phyloP scores from a whole-genome alignment of 371 early-diverging fungal genomes.

The Racocetra persica region DNA sequence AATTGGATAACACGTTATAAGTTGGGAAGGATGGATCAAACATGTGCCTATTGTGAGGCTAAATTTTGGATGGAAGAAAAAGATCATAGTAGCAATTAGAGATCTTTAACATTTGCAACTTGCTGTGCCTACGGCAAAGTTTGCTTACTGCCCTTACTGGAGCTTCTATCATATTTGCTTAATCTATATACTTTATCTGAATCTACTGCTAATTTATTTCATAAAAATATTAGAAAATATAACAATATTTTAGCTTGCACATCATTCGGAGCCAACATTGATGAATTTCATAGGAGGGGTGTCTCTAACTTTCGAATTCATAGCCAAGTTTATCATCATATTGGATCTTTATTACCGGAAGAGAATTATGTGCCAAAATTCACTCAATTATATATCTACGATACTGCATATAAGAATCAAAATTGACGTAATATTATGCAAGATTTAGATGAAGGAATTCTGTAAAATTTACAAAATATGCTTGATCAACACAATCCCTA shows the following conservation, averaged over 20 bases:
- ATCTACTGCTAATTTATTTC: slow-evolving; percentile 1
- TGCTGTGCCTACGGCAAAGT: slow-evolving; percentile 1
- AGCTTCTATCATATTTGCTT: background rate
- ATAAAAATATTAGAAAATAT: background rate
- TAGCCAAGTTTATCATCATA: background rate
- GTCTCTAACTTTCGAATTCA: slow-evolving; percentile 9
- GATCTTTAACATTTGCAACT: background rate
- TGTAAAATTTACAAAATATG: background rate
- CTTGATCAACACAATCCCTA: background rate
- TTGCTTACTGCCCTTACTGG: background rate
- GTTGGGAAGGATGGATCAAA: background rate
- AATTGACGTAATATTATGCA: background rate
- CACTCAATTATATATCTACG: slow-evolving; percentile 13
- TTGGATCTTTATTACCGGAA: background rate
- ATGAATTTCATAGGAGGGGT: background rate
- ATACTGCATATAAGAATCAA: background rate
- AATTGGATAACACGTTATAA: background rate
- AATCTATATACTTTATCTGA: slow-evolving; percentile 7
- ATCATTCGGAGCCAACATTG: background rate
- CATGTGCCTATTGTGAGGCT: background rate
- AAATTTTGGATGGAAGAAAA: slow-evolving; percentile 11
- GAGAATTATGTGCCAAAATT: background rate
- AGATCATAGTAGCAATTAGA: background rate
- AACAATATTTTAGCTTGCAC: slow-evolving; percentile 10
- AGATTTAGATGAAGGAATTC: slow-evolving; percentile 12